Evolutionary conservation across 441 rosid genomes (phyloP), one percentile per base, ranked within the genome.

Genomic region (Cnidoscolus chayamansa): DNA sequence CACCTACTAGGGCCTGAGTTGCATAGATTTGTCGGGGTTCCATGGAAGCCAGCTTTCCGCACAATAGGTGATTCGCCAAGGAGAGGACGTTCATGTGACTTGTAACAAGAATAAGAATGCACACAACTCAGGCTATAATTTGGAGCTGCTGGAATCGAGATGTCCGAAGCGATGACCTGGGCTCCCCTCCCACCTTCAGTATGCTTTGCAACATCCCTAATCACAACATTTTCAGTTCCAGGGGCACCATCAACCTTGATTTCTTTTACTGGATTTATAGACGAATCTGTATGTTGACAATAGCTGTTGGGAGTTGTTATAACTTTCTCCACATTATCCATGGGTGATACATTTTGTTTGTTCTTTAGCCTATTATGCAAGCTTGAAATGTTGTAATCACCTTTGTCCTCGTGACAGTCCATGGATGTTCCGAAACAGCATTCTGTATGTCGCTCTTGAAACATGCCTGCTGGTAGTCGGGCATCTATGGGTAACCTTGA

Each of bases 211-310:
- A 35, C 37, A 35, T 35, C 37, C 37, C 37, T 35, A 4, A 35
- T 2, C 67, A 62, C 40, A 35, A 7, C 55, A 13, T 73, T 73
- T 72, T 81, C 89, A 61, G 65, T 77, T 65, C 83, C 86, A 48
- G 86, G 75, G 65, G 67, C 74, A 81, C 86, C 92, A 40, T 89
- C 92, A n/a, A 86, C 84, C 77, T 85, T 73, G 53, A 86, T 70
- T 79, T 86, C 90, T 77, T 80, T 86, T n/a, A 45, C 56, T 32
- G 78, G 71, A 76, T 71, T 72, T 65, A 56, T 9, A 19, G 79
- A 43, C 54, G 76, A 72, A 67, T 65, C 81, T 37, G 67, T 74
- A 50, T 2, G 74, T 53, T 70, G 76, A 57, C 54, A 66, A 63
- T 56, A 55, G 54, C 32, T 37, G 55, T 81, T 76, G 53, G 74